Conservation (phyloP, 1,284 basidiomycete genomes). For the Ganoderma multipileum region DNA sequence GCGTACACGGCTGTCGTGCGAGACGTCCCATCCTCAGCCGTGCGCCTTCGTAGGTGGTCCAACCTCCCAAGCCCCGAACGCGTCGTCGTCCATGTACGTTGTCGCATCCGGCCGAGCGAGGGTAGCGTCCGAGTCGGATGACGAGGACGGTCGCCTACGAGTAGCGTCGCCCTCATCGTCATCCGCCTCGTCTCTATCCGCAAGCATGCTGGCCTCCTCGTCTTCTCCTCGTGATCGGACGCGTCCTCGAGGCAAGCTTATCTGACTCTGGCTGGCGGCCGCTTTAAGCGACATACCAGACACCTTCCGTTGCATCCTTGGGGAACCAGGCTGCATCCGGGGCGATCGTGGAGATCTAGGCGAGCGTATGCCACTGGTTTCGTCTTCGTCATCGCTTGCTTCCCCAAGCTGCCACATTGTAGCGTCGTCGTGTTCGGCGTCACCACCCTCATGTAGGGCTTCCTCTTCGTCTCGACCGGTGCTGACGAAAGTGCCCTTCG, state of each 20-base stretch:
- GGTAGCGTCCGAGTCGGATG: conserved; percentile 49
- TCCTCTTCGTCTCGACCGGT: conserved; percentile 44
- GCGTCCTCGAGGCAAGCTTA: conserved; percentile 18
- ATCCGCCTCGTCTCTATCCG: conserved; percentile 33
- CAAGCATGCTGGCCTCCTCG: conserved; percentile 38
- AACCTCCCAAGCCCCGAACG: conserved; percentile 38
- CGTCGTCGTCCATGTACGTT: conserved; percentile 34
- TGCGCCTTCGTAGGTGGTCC: conserved; percentile 11
- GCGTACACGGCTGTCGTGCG: background rate
- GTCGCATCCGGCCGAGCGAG: conserved; percentile 39
- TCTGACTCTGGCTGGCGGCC: conserved; percentile 7
- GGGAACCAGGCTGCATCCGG: conserved; percentile 7
- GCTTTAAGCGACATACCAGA: conserved; percentile 20
- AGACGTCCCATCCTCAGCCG: background rate
- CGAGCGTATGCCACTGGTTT: conserved; percentile 13
- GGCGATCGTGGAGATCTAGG: conserved; percentile 22
- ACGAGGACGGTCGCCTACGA: conserved; percentile 41
- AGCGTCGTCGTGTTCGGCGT: conserved; percentile 50
- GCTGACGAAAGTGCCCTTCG: conserved; percentile 23
- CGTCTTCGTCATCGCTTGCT: conserved; percentile 66
- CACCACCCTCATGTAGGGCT: conserved; percentile 41
- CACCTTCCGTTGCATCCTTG: conserved; percentile 18
- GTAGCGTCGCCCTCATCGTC: conserved; percentile 29
- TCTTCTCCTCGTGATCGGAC: conserved; percentile 23
- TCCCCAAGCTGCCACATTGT: conserved; percentile 74